phyloP scores from a whole-genome alignment of 192 early-diverging fungal species.

The Coemansia nantahalensis region DNA sequence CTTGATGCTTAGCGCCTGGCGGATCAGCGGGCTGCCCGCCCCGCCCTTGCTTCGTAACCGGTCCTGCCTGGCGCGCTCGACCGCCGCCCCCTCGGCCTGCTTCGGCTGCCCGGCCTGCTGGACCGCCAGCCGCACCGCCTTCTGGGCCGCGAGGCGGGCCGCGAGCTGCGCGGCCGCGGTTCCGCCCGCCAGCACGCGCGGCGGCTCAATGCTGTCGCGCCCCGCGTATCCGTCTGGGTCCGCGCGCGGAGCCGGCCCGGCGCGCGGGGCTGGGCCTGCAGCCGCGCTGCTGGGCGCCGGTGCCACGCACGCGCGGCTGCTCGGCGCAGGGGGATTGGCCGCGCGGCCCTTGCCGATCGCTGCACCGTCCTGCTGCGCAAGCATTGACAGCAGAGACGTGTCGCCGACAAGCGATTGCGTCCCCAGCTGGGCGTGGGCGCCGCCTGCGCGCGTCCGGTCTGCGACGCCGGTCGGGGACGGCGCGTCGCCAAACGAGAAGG shows the following conservation, averaged over 20 bases:
- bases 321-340: neutral
- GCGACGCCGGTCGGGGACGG: too few relatives aligned
- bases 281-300: neutral
- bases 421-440: neutral
- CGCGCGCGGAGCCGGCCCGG: slow-evolving; percentile 6
- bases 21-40: slow-evolving; percentile 33
- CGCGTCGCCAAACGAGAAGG: too few relatives aligned
- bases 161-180: too few relatives aligned
- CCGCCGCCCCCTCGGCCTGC: slow-evolving; percentile 22
- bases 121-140: too few relatives aligned
- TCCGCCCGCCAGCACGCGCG: too few relatives aligned
- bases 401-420: slow-evolving; percentile 26
- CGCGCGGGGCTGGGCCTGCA: slow-evolving; percentile 1
- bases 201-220: too few relatives aligned
- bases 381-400: slow-evolving; percentile 18
- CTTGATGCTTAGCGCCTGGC: slow-evolving; percentile 15
- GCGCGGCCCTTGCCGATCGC: neutral
- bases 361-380: slow-evolving; percentile 13
- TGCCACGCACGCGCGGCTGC: slow-evolving; percentile 24
- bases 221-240: too few relatives aligned
- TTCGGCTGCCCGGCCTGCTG: too few relatives aligned
- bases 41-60: slow-evolving; percentile 21
- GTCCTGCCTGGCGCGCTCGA: too few relatives aligned
- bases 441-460: neutral
- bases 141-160: too few relatives aligned